Evolutionary conservation across 805 yeast species (phyloP).

Genomic region (Saturnispora sekii): DNA sequence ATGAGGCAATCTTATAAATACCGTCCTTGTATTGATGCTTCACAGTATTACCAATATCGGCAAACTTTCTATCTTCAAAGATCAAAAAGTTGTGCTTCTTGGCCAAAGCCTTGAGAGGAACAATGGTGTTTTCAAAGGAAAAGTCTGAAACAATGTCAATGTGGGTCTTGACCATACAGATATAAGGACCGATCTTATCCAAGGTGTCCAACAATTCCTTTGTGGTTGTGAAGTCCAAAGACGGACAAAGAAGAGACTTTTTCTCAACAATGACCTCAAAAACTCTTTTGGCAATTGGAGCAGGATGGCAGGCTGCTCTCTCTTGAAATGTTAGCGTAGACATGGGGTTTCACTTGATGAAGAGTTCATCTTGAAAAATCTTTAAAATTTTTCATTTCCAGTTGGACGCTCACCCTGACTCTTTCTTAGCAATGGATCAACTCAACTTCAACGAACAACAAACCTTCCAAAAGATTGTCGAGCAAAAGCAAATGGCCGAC

Average conservation of each 20-base stretch:
- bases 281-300: constrained; percentile 72
- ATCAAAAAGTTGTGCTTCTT: constrained; percentile 80
- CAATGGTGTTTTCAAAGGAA: constrained; percentile 65
- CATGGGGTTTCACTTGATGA: not conserved
- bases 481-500: constrained; percentile 97
- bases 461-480: constrained; percentile 90
- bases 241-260: constrained; percentile 86
- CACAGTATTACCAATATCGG: constrained; percentile 97
- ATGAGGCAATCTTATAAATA: constrained; percentile 74
- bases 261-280: constrained; percentile 67
- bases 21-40: constrained; percentile 91
- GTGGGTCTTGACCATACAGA: constrained; percentile 89
- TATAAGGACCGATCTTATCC: constrained; percentile 81
- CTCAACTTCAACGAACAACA: constrained; percentile 93
- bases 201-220: constrained; percentile 59
- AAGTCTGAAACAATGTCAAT: constrained; percentile 90
- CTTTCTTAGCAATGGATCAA: constrained; percentile 63
- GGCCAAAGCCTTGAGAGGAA: constrained; percentile 63
- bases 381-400: not conserved
- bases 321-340: constrained; percentile 39
- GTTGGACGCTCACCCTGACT: not conserved
- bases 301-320: constrained; percentile 62
- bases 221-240: constrained; percentile 82
- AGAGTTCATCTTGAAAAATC: not conserved
- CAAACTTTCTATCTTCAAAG: constrained; percentile 96